Base-by-base conservation (phyloP, 2,329 filamentous ascomycete genomes). In the Dactylellina haptotyla region DNA sequence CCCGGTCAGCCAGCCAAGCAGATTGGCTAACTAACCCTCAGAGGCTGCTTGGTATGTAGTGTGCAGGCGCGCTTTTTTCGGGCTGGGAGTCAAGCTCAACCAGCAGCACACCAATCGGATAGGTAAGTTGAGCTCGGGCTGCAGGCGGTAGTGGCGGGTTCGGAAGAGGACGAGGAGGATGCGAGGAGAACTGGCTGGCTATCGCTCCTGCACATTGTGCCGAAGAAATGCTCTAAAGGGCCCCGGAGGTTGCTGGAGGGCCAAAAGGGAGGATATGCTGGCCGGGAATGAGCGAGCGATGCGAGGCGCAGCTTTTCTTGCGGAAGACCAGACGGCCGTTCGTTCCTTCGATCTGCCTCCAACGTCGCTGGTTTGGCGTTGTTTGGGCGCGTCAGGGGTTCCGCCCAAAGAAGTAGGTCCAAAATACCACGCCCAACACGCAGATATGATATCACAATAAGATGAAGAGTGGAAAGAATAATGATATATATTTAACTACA, bases 181-280 rank as follows among this genome's bases (percentile, higher is more conserved):
- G 23, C 16, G 41, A 48, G 53, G 45, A 45, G 9, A 32, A 41
- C 57, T 41, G n/a, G 26, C 25, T 50, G 39, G 48, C 61, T 66
- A 32, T 62, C 61, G 51, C 61, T 61, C 45, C 46, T 73, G 37
- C 39, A 56, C 69, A 73, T 66, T 57, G 61, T 73, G 69, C 62
- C 67, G 59, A 32, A 43, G 46, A 54, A 39, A 56, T 41, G 41
- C 23, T 28, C 50, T 10, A 39, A 63, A 26, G 30, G 16, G 37
- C 53, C 30, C 25, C 45, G 28, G 43, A 20, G 30, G 32, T 28
- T 28, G 9, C 32, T 41, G 9, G 23, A 43, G 56, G 12, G 30
- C 30, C 16, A 14, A 30, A 53, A 30, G 58, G 37, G 23, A 25
- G n/a, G n/a, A n/a, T n/a, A n/a, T n/a, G 3, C 5, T 2, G n/a